phyloP scores from a whole-genome alignment of 2,329 filamentous ascomycete genomes.

The Ceratocystis lukuohia region DNA sequence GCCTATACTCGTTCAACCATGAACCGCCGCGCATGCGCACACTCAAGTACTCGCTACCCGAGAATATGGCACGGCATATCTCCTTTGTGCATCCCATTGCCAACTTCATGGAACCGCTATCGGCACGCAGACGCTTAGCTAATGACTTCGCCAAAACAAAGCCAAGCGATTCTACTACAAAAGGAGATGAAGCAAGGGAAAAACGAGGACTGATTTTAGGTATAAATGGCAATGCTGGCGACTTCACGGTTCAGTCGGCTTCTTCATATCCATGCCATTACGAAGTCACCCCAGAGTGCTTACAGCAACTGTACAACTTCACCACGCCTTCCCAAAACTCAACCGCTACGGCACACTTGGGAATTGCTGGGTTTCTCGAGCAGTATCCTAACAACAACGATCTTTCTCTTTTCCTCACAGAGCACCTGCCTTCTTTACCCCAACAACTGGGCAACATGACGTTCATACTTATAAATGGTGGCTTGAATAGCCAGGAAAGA shows the following conservation, averaged over 20 bases:
- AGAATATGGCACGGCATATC: conserved; percentile 28
- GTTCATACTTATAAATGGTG: conserved; percentile 32
- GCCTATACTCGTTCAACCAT: conserved; percentile 32
- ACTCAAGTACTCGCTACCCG: conserved; percentile 33
- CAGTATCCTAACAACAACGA: conserved; percentile 35
- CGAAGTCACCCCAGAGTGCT: conserved; percentile 30
- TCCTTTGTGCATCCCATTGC: conserved; percentile 36
- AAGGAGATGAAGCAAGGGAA: conserved; percentile 14
- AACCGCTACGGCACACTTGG: conserved; percentile 27
- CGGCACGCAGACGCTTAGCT: conserved; percentile 1
- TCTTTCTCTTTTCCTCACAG: conserved; percentile 29
- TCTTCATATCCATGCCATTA: conserved; percentile 24
- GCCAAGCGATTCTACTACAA: conserved; percentile 21
- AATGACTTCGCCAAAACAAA: conserved; percentile 21
- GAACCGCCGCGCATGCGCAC: conserved; percentile 32
- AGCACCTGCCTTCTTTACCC: conserved; percentile 28
- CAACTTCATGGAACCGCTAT: conserved; percentile 36
- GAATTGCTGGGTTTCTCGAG: conserved; percentile 38
- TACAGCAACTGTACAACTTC: conserved; percentile 36
- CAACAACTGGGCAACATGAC: conserved; percentile 30
- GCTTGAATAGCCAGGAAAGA: conserved; percentile 31
- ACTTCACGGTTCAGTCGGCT: conserved; percentile 6
- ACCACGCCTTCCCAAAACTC: conserved; percentile 24
- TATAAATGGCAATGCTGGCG: conserved; percentile 21
- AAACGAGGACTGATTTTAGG: conserved; percentile 19